phyloP scores from a whole-genome alignment of 2,329 filamentous ascomycete species.

The Thermoascus crustaceus region DNA sequence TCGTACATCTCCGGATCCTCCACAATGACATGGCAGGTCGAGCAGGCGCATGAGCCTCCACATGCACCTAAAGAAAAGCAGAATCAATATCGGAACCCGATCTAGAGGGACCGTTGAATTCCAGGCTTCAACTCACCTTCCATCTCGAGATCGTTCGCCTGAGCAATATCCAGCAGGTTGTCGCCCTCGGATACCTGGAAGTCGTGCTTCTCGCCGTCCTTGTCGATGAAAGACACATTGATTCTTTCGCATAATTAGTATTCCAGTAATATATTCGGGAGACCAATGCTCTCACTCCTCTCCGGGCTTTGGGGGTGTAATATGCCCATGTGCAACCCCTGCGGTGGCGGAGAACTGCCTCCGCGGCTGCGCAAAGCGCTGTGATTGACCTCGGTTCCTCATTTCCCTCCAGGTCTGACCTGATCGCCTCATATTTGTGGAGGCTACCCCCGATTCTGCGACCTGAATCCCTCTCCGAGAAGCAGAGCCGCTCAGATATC shows the following conservation, averaged over 20 bases:
- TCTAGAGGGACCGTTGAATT: conserved; percentile 4
- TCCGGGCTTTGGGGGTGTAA: conserved; percentile 75
- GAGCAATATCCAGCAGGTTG: conserved; percentile 90
- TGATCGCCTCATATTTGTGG: conserved; percentile 9
- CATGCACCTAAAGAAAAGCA: conserved; percentile 57
- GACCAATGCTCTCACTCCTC: conserved; percentile 62
- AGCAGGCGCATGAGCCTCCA: conserved; percentile 87
- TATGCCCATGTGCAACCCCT: conserved; percentile 61
- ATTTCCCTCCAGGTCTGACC: conserved; percentile 6
- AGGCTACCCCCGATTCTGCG: conserved; percentile 9
- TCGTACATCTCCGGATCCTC: conserved; percentile 65
- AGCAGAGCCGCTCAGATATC: conserved; percentile 19
- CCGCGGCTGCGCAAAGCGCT: conserved; percentile 19
- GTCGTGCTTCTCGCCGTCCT: conserved; percentile 68
- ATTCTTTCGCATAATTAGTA: conserved; percentile 46
- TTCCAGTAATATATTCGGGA: not conserved
- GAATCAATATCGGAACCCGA: conserved; percentile 2
- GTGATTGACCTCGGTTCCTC: conserved; percentile 9
- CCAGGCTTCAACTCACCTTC: conserved; percentile 52
- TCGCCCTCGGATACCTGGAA: conserved; percentile 78
- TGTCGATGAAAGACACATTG: conserved; percentile 87
- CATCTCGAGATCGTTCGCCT: conserved; percentile 94
- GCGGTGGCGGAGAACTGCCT: conserved; percentile 60
- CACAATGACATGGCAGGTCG: conserved; percentile 86
- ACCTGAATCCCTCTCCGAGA: conserved; percentile 13